Evolutionary conservation across 2,329 filamentous ascomycete genomes (phyloP).

Genomic region (Penicillium sp.): DNA sequence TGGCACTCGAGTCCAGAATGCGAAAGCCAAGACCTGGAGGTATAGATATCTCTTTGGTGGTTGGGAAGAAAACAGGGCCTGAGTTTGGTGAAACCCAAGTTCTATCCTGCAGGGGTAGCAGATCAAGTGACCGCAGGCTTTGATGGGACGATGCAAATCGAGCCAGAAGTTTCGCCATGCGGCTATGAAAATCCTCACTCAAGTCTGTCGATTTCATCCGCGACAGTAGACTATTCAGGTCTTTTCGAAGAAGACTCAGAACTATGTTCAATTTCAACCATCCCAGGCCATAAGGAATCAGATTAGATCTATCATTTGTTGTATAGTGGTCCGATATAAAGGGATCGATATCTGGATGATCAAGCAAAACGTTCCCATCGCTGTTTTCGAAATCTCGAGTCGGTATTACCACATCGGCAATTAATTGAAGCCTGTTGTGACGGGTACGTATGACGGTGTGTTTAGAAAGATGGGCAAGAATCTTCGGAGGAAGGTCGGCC

Average conservation of each 20-base stretch:
- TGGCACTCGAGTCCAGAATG: background rate
- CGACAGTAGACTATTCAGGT: background rate
- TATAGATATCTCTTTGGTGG: background rate
- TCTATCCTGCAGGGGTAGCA: background rate
- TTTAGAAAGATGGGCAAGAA: background rate
- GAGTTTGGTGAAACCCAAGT: background rate
- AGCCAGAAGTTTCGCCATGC: background rate
- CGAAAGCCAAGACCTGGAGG: background rate
- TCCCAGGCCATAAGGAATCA: background rate
- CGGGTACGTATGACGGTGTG: background rate
- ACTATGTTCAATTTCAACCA: background rate
- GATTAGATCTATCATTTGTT: background rate
- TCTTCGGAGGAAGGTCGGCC: slow-evolving; percentile 1
- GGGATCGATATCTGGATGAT: no score
- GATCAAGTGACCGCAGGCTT: background rate
- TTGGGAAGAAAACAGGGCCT: background rate
- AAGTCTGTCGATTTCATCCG: background rate
- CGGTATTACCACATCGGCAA: background rate
- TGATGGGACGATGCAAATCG: background rate
- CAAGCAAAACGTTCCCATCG: no score
- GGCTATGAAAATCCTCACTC: background rate
- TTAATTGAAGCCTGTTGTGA: background rate
- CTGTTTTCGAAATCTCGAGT: no score
- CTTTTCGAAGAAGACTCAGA: background rate
- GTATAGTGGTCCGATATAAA: no score